Evolutionary conservation across 139 green algal genomes (phyloP), one percentile per base, ranked within the genome.

Genomic region (Chlamydomonas eustigma): DNA sequence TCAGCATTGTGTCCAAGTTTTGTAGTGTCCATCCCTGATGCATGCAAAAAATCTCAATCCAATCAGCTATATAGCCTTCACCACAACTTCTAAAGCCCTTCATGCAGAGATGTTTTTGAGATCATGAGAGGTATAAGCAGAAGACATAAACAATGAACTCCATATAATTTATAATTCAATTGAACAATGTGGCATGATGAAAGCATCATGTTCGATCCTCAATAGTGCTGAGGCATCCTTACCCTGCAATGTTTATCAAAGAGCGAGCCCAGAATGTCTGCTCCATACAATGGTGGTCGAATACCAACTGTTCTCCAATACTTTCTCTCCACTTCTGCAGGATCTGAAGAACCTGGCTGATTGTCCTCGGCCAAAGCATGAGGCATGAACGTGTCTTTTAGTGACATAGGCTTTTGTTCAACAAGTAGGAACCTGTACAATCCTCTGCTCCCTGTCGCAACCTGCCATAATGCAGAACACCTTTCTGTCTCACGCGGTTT

Each of bases 231-330:
- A n/a, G n/a, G n/a, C n/a, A n/a, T n/a, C 44, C 44, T 18, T 18
- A 58, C 44, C 44, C 18, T 70, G 58, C 58, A 70, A 18, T 28
- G 24, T 24, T 70, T 28, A 35, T 70, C 58, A 35, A 70, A 70
- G 18, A 70, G 58, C 25, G 58, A 70, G 18, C 58, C 58, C 44
- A 58, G 44, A 28, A 70, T 70, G 58, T 97, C 93, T 1, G 93
- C 93, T 24, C 92, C 92, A 85, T 97, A 97, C 25, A 95, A 80
- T 1, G 93, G 92, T 3, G 90, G 88, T 34, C 74, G 75, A 24
- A 86, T 75, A 2, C 78, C 89, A 24, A 95, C 72, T 39, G 86
- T 91, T 75, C 88, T 87, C 93, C 93, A 97, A 77, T 91, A 97
- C n/a, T 78, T 78, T 6, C 74, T 4, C 35, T 69, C 33, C 51